Evolutionary conservation across 306 rosid genomes (phyloP).

Genomic region (Senna tora): DNA sequence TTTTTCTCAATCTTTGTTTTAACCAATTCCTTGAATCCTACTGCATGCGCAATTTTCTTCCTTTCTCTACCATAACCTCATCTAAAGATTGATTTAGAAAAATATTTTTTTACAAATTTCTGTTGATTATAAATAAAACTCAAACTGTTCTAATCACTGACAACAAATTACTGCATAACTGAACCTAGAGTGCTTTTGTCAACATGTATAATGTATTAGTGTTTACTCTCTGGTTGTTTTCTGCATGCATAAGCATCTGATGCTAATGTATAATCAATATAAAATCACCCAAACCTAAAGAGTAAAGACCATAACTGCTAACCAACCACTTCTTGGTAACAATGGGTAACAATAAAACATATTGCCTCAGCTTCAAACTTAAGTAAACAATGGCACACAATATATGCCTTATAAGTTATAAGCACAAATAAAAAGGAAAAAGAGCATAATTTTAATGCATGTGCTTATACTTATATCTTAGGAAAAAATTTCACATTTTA

Average conservation of each 20-base stretch:
- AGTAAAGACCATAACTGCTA: conserved; percentile 1
- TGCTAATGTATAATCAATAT: background rate
- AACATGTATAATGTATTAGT: background rate
- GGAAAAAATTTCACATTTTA: conserved; percentile 16
- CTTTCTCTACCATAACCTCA: too few species aligned
- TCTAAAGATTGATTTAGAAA: background rate
- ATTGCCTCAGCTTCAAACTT: conserved; percentile 16
- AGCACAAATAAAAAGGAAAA: conserved; percentile 8
- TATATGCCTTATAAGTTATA: conserved; percentile 2
- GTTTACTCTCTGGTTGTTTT: conserved; percentile 4
- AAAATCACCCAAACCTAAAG: conserved; percentile 16
- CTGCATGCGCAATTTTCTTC: background rate
- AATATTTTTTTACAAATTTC: background rate
- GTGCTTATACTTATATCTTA: conserved; percentile 2
- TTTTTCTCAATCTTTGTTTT: too few species aligned
- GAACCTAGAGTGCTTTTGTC: background rate
- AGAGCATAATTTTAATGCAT: background rate
- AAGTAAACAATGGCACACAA: background rate
- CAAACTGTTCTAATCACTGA: background rate
- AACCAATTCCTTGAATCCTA: background rate
- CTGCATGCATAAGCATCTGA: conserved; percentile 8
- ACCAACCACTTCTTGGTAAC: background rate
- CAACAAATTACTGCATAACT: background rate
- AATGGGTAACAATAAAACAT: background rate
- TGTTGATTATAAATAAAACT: background rate